Evolutionary conservation across 2,329 filamentous ascomycete species (phyloP), one percentile per base, ranked within the genome.

Genomic region (Fusarium newnesense): DNA sequence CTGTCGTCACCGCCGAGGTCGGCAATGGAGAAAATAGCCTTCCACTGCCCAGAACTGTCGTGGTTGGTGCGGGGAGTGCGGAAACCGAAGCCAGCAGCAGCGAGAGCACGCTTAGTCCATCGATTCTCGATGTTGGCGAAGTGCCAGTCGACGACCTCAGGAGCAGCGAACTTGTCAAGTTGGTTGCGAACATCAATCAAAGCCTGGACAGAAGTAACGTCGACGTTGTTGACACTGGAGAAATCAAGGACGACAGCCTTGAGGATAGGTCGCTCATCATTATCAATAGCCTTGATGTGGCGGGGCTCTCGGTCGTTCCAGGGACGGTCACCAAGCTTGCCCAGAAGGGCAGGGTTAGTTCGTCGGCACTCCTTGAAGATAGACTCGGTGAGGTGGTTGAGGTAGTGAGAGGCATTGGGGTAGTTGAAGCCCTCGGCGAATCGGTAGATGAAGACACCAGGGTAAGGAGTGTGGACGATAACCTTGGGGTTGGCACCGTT

Each of bases 21-120:
- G 2, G 96, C 94, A 39, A 98, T 95, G 79, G 91, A 94, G 87
- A 98, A 98, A 75, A 98, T 95, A 28, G 94, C 93, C 82, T 94
- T 95, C 81, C 81, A 83, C 26, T 81, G 76, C 21, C 77, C 78
- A 5, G 78, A 59, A 19, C 70, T 69, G 24, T 79, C 74, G 15
- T 76, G 74, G 47, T 73, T 46, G n/a, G 39, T 30, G 9, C 70
- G 77, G 15, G 76, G 83, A 10, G 80, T 81, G 16, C 79, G 79
- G 76, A 79, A 82, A 13, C 88, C 88, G 69, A 90, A 89, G 2
- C 87, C 87, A 7, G 86, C 87, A 10, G 85, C 85, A 2, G 84
- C 84, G 5, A 90, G 81, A 2, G 88, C 87, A n/a, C 87, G 85
- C 66, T 87, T 85, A 4, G 88, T 86, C 88, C 88, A 90, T 42